A percentile compares a stretch with the other conserved stretches of the same genome.
Conservation (phyloP, 352 stramenopile genomes). For the Phytophthora cryptogea region DNA sequence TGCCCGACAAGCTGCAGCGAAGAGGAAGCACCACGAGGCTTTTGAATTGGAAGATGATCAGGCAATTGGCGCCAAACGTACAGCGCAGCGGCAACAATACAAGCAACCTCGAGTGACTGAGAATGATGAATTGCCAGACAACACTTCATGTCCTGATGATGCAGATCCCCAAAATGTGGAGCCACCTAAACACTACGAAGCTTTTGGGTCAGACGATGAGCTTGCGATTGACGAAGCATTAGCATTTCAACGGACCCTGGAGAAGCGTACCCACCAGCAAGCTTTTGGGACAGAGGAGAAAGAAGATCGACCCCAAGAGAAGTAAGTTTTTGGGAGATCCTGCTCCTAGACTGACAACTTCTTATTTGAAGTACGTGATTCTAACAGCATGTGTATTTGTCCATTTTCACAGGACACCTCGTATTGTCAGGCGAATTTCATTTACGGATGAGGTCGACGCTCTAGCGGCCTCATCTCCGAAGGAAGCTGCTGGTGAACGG, state of each 20-base stretch:
- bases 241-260: conserved; percentile 9
- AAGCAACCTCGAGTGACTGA: conserved; percentile 10
- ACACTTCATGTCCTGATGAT: neutral
- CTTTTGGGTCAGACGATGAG: conserved; percentile 32
- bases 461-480: conserved; percentile 15
- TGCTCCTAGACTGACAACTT: neutral
- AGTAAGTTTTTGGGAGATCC: conserved; percentile 22
- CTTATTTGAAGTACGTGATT: neutral
- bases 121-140: neutral
- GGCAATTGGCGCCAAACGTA: conserved; percentile 1
- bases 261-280: conserved; percentile 28
- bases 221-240: conserved; percentile 13
- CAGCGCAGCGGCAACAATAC: conserved; percentile 13
- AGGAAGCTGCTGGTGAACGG: conserved; percentile 3
- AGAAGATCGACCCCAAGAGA: conserved; percentile 22
- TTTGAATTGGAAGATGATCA: conserved; percentile 25
- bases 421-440: conserved; percentile 38
- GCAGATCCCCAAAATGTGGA: conserved; percentile 15
- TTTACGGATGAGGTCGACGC: conserved; percentile 34
- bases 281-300: conserved; percentile 23
- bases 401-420: conserved; percentile 32
- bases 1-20: conserved; percentile 22
- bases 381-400: conserved; percentile 9
- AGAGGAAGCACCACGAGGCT: conserved; percentile 34
- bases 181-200: conserved; percentile 40